Percentiles rank a stretch among this genome's conserved stretches.
Conservation (phyloP, 2,329 filamentous ascomycete species). For the Raffaelea albimanens region DNA sequence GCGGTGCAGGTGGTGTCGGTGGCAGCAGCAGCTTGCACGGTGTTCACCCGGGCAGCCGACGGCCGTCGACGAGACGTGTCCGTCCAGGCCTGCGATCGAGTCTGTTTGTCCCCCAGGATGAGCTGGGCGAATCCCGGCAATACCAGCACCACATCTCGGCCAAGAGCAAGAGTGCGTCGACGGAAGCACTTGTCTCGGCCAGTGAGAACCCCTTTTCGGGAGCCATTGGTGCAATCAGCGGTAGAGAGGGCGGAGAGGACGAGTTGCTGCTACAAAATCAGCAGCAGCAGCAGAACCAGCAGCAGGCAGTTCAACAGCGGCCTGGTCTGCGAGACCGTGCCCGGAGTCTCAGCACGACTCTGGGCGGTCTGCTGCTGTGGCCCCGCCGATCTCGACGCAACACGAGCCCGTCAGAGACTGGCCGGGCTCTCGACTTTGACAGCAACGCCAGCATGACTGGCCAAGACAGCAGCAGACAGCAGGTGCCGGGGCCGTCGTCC, state of each 20-base stretch:
- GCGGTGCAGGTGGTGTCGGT: background rate
- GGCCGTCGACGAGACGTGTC: conserved; percentile 35
- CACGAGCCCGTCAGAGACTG: conserved; percentile 3
- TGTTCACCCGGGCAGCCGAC: conserved; percentile 13
- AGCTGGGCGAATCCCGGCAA: conserved; percentile 15
- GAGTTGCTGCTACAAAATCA: background rate
- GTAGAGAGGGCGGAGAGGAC: background rate
- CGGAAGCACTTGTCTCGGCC: background rate
- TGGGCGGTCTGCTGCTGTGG: conserved; percentile 24
- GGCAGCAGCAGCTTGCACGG: background rate
- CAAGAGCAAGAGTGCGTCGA: conserved; percentile 5
- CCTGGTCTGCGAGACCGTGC: conserved; percentile 22
- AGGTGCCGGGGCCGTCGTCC: too few species aligned
- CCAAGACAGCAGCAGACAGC: background rate
- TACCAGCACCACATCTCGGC: conserved; percentile 5
- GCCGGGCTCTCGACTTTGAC: background rate
- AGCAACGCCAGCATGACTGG: too few species aligned
- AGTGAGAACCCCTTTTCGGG: background rate
- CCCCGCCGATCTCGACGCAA: conserved; percentile 17
- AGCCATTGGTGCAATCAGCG: background rate
- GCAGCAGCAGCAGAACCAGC: background rate
- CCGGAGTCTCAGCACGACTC: conserved; percentile 28
- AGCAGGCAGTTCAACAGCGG: background rate
- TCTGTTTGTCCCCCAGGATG: conserved; percentile 41
- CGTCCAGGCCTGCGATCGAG: conserved; percentile 43